A percentile compares a stretch with the other conserved stretches of the same genome.
Evolutionary conservation across 2,329 filamentous ascomycete species (phyloP).

Genomic region (Pyrenophora graminea): DNA sequence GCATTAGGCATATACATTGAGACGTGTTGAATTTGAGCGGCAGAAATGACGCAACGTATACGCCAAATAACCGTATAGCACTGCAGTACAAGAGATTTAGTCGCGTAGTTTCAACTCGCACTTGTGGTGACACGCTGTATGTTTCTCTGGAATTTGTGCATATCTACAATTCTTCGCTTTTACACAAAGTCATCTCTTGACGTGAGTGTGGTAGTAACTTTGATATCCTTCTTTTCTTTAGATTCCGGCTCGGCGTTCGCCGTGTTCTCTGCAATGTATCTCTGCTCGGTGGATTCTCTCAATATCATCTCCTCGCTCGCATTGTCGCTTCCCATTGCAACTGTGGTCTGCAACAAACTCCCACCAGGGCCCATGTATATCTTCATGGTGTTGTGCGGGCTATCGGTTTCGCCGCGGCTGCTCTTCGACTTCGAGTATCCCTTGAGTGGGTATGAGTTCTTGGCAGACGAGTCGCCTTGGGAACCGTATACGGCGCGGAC

Average conservation of each 20-base stretch:
- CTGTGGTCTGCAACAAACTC: conserved; percentile 25
- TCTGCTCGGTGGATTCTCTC: conserved; percentile 12
- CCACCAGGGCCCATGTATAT: conserved; percentile 27
- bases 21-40: no score
- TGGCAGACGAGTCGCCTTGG: conserved; percentile 20
- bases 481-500: conserved; percentile 35
- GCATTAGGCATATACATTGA: no score
- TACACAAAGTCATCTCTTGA: conserved; percentile 11
- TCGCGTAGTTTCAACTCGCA: no score
- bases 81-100: no score
- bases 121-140: no score
- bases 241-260: conserved; percentile 3
- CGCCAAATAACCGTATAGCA: no score
- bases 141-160: no score
- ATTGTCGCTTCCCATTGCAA: conserved; percentile 27
- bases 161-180: neutral
- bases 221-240: conserved; percentile 20
- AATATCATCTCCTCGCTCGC: conserved; percentile 37
- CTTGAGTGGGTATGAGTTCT: conserved; percentile 27
- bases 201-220: conserved; percentile 15
- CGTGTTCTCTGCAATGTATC: neutral
- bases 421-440: conserved; percentile 23
- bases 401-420: conserved; percentile 8
- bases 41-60: no score
- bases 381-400: conserved; percentile 9